Evolutionary conservation across 805 yeast genomes (phyloP).

Genomic region (Lachancea meyersii): DNA sequence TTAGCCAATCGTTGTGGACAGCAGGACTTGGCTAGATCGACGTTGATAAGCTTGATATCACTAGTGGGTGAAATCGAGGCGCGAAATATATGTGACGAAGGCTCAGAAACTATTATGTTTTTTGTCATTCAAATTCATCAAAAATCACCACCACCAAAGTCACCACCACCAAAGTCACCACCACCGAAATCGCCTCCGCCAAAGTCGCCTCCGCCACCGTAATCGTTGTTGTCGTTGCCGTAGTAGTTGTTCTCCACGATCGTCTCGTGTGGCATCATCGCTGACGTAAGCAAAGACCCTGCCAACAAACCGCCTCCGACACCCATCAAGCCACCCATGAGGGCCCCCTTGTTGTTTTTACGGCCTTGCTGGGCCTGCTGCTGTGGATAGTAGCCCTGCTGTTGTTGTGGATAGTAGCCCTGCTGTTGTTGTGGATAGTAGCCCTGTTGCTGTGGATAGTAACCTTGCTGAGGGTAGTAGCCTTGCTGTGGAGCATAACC

Average conservation of each 20-base stretch:
- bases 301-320: constrained; percentile 60
- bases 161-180: constrained; percentile 22
- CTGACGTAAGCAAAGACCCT: constrained; percentile 47
- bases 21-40: too few species aligned
- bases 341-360: constrained; percentile 22
- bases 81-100: too few species aligned
- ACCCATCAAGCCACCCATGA: constrained; percentile 40
- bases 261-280: constrained; percentile 32
- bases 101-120: too few species aligned
- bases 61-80: too few species aligned
- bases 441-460: background rate
- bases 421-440: constrained; percentile 13
- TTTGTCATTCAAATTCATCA: background rate
- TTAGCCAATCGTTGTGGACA: too few species aligned
- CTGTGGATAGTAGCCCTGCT: constrained; percentile 22
- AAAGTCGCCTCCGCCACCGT: constrained; percentile 27
- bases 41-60: too few species aligned
- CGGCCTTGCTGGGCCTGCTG: constrained; percentile 26
- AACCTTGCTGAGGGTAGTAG: background rate
- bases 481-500: constrained; percentile 2
- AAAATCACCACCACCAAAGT: constrained; percentile 4
- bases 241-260: constrained; percentile 30
- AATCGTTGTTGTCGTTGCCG: constrained; percentile 28
- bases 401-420: constrained; percentile 12
- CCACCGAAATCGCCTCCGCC: constrained; percentile 30